Base-by-base conservation (phyloP, 2,329 filamentous ascomycete species). In the Teratosphaeria viscida region DNA sequence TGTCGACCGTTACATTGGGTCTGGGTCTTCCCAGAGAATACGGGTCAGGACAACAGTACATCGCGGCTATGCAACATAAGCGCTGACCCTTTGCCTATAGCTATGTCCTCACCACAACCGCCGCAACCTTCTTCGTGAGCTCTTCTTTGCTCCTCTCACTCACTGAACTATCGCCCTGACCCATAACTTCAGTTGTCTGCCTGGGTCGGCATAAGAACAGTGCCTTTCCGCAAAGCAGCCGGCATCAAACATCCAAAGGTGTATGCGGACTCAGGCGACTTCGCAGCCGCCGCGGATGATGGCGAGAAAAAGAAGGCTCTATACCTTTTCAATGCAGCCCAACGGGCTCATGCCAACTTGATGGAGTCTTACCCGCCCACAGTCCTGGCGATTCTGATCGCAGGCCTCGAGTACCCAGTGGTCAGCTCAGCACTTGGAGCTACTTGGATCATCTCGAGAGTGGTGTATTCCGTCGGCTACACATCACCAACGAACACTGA, bases 251-350 rank as follows among this genome's bases (percentile, higher is more conserved):
- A 85, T 71, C 84, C 84, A 14, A 80, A 82, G 73, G 72, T 75
- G 68, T 85, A 83, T 73, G 83, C 84, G 34, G 80, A 80, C 26
- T 71, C 76, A 55, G 77, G 81, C 61, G 78, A 84, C 70, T 76
- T 82, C 70, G 77, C 69, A 39, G 67, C 72, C 16, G 79, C 72
- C 23, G 67, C 72, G 16, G 79, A 72, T 23, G 34, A 66, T 69
- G 27, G 39, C 0, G 68, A 71, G 14, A 76, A 68, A 74, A 78
- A 73, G 73, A 66, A 70, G 67, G 72, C 67, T 26, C 71, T 78
- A 67, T 70, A 78, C 60, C 66, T 75, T 35, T 79, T 78, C 73
- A 80, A 80, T 72, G 72, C 66, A 73, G 81, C 81, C 27, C 81
- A 83, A 66, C 76, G 81, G 64, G 78, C 80, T 19, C 71, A 74